These are phyloP conservation scores for Fusarium dlaminii DNA, from an alignment of 2,329 filamentous ascomycete species.

Conservation along the genomic window DNA sequence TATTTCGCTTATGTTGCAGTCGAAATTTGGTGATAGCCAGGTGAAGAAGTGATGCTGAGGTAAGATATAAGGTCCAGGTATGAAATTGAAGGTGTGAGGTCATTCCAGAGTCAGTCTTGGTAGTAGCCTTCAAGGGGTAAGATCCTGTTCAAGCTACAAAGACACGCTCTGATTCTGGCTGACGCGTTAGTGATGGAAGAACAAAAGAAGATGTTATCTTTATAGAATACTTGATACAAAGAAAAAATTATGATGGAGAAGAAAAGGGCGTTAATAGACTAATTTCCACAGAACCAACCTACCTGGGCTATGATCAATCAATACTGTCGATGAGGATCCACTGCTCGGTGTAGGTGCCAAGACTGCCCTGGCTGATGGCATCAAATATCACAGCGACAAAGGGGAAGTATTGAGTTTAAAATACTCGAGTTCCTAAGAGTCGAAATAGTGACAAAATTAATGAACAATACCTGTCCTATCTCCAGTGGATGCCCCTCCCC, in stretches of 20 bases:
- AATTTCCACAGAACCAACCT: slow-evolving; percentile 27
- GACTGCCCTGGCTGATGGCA: background rate
- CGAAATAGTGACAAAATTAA: background rate
- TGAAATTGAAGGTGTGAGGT: slow-evolving; percentile 26
- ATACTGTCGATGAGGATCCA: slow-evolving; percentile 16
- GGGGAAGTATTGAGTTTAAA: slow-evolving; percentile 7
- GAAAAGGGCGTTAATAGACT: slow-evolving; percentile 2
- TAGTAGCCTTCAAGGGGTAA: slow-evolving; percentile 10
- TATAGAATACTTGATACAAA: background rate
- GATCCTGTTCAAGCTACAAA: slow-evolving; percentile 8
- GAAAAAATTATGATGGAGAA: background rate
- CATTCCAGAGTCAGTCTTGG: slow-evolving; percentile 19
- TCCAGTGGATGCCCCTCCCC: slow-evolving; percentile 1
- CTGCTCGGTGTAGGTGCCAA: slow-evolving; percentile 20
- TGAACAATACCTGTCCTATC: background rate
- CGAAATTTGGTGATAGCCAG: slow-evolving; percentile 2
- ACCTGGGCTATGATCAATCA: slow-evolving; percentile 24
- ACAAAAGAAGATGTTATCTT: background rate
- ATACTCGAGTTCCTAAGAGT: background rate
- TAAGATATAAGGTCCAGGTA: slow-evolving; percentile 1
- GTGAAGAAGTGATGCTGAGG: background rate
- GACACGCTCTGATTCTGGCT: background rate
- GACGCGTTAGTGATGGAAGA: background rate
- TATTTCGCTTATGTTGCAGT: background rate
- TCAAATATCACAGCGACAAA: background rate